These are phyloP conservation scores for Picocystis sp. DNA, from an alignment of 163 green algal species.

Conservation along the genomic window DNA sequence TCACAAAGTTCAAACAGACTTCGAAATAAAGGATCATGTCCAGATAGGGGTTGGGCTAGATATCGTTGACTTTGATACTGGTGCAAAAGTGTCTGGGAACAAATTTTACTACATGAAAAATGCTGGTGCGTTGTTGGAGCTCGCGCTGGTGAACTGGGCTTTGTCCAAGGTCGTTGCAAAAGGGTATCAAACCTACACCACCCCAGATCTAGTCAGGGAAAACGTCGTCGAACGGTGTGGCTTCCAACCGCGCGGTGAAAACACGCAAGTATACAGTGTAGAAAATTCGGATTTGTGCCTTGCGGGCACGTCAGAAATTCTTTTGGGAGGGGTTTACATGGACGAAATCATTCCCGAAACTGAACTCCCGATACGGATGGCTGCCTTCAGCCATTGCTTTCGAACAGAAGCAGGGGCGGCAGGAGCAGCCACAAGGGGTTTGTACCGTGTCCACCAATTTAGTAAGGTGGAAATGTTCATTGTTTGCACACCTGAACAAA, in stretches of 20 bases:
- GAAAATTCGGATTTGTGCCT: constrained; percentile 64
- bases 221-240: constrained; percentile 88
- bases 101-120: constrained; percentile 94
- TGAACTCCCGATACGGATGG: constrained; percentile 75
- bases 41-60: constrained; percentile 63
- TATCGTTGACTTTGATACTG: constrained; percentile 86
- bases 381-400: constrained; percentile 88
- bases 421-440: constrained; percentile 38
- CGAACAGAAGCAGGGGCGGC: constrained; percentile 84
- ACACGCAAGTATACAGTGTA: constrained; percentile 88
- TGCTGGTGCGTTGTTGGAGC: constrained; percentile 77
- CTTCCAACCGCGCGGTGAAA: constrained; percentile 80
- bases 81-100: constrained; percentile 50
- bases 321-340: constrained; percentile 77
- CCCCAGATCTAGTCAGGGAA: constrained; percentile 78
- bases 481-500: constrained; percentile 72
- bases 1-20: constrained; percentile 6
- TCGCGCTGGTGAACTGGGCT: constrained; percentile 71
- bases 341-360: constrained; percentile 59
- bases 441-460: constrained; percentile 98
- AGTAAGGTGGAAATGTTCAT: constrained; percentile 99
- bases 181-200: constrained; percentile 78
- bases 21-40: constrained; percentile 50
- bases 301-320: constrained; percentile 88
- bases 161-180: constrained; percentile 20